These are phyloP conservation scores for Hypoxylon sp. DNA, from an alignment of 2,329 filamentous ascomycete genomes.

Conservation along the genomic window DNA sequence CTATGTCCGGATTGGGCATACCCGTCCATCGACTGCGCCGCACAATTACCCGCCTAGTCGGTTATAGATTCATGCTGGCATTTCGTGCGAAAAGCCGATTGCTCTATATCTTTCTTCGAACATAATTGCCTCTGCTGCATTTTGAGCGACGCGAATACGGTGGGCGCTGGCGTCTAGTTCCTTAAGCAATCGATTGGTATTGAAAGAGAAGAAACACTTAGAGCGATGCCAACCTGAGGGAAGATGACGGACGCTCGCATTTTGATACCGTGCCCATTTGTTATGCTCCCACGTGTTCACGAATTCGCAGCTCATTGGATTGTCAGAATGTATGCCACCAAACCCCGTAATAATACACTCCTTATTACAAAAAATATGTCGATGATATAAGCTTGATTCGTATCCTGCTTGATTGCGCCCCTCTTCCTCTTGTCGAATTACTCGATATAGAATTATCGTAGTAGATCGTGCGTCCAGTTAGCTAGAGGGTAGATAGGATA, in stretches of 20 bases:
- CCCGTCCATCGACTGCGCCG: neutral
- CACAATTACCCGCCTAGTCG: neutral
- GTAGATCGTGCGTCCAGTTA: too few relatives aligned
- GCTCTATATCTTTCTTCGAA: neutral
- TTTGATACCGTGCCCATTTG: conserved; percentile 2
- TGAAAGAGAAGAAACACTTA: neutral
- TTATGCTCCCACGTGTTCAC: neutral
- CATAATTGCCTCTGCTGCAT: neutral
- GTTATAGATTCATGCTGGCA: neutral
- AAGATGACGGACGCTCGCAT: neutral
- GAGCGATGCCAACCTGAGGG: neutral
- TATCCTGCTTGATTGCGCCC: too few relatives aligned
- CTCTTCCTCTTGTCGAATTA: too few relatives aligned
- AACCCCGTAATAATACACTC: conserved; percentile 6
- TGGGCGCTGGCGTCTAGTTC: neutral
- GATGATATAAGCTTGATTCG: too few relatives aligned
- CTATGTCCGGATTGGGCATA: conserved; percentile 7
- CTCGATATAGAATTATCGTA: too few relatives aligned
- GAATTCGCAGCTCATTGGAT: conserved; percentile 3
- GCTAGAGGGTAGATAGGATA: too few relatives aligned
- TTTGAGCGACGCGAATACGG: neutral
- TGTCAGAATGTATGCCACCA: conserved; percentile 1
- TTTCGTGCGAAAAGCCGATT: neutral
- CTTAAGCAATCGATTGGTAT: neutral
- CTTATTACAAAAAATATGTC: too few relatives aligned